A percentile compares a stretch with the other conserved stretches of the same genome.
Evolutionary conservation across 768 basidiomycete species (phyloP).

Genomic region (Lenzites betulinus): DNA sequence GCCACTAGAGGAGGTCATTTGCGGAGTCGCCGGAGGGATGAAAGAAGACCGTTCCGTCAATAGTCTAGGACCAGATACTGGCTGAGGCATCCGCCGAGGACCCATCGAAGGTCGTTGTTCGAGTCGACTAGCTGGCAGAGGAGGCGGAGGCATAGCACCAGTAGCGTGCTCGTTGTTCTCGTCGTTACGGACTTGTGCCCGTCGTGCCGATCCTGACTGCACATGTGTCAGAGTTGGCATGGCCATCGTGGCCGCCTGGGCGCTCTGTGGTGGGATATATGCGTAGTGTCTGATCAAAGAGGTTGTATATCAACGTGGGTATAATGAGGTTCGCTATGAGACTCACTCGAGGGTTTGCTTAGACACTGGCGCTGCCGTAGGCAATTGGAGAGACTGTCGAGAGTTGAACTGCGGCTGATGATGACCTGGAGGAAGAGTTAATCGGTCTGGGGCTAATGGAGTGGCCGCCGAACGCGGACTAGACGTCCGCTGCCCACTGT

Average conservation of each 20-base stretch:
- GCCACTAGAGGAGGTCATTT: constrained; percentile 23
- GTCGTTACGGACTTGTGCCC: constrained; percentile 31
- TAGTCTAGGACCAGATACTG: constrained; percentile 14
- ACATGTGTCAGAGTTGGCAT: constrained; percentile 42
- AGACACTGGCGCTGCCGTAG: background rate
- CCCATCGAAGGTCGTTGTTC: constrained; percentile 1
- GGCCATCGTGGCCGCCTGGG: constrained; percentile 37
- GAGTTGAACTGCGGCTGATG: constrained; percentile 46
- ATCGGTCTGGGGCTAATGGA: constrained; percentile 60
- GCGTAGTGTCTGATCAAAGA: constrained; percentile 61
- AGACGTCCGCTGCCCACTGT: constrained; percentile 38
- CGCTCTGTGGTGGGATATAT: constrained; percentile 53
- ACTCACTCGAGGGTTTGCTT: constrained; percentile 17
- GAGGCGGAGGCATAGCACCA: constrained; percentile 35
- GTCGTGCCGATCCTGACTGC: constrained; percentile 45
- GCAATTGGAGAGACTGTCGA: constrained; percentile 20
- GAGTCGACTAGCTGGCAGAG: constrained; percentile 21
- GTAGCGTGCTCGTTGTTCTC: background rate
- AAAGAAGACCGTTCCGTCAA: constrained; percentile 20
- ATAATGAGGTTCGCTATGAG: background rate
- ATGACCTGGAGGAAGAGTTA: constrained; percentile 68
- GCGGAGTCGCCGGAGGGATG: constrained; percentile 32
- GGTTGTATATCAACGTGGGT: background rate
- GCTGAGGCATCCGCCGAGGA: constrained; percentile 45
- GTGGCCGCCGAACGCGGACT: constrained; percentile 62